Evolutionary conservation across 2,329 filamentous ascomycete genomes (phyloP).

Genomic region (Kalaharituber pfeilii): DNA sequence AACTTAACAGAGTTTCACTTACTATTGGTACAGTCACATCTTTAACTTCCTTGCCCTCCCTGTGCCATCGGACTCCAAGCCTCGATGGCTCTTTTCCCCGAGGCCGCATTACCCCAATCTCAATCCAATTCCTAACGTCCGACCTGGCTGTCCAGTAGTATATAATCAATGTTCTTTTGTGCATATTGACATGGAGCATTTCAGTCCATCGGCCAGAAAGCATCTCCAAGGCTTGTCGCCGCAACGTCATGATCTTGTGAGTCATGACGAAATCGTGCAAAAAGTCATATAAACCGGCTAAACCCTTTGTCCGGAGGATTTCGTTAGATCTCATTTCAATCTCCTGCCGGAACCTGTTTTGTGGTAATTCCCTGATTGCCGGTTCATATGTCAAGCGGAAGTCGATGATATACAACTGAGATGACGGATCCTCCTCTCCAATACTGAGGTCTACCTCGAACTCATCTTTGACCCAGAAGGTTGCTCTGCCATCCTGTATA

Average conservation of each 20-base stretch:
- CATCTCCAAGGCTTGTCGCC: constrained; percentile 55
- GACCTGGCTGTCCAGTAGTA: constrained; percentile 73
- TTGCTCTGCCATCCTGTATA: constrained; percentile 73
- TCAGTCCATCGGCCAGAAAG: constrained; percentile 58
- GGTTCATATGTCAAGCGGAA: constrained; percentile 70
- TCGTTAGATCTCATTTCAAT: constrained; percentile 36
- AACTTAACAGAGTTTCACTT: constrained; percentile 1
- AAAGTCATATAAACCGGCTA: constrained; percentile 67
- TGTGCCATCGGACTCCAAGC: constrained; percentile 62
- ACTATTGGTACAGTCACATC: constrained; percentile 46
- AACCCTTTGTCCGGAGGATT: constrained; percentile 48
- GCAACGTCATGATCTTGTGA: constrained; percentile 71
- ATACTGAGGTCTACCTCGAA: constrained; percentile 90
- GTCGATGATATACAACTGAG: constrained; percentile 89
- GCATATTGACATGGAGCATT: constrained; percentile 55
- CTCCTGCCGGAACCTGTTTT: constrained; percentile 40
- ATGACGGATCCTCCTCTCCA: constrained; percentile 62
- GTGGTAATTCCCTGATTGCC: constrained; percentile 41
- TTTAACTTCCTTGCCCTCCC: constrained; percentile 57
- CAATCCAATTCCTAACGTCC: constrained; percentile 71
- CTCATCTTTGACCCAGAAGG: constrained; percentile 64
- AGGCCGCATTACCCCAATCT: constrained; percentile 63
- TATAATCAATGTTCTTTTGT: constrained; percentile 66
- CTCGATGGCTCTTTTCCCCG: constrained; percentile 35
- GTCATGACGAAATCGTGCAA: constrained; percentile 78